These are phyloP conservation scores for Candida chilensis DNA, from an alignment of 805 yeast genomes.

Conservation along the genomic window DNA sequence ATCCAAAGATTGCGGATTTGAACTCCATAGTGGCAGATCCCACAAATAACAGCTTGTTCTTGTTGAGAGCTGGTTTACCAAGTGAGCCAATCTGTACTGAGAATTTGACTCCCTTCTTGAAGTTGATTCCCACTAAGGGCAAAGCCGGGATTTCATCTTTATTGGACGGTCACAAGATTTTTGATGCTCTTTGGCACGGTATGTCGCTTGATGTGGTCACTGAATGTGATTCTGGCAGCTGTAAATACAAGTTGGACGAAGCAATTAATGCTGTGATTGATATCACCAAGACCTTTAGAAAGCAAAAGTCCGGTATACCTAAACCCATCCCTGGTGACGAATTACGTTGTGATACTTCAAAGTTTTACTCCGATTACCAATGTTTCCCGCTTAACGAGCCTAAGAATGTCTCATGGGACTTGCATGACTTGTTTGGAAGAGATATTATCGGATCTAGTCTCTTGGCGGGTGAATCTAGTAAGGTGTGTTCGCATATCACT, in stretches of 20 bases:
- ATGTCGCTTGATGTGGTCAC: slow-evolving; percentile 79
- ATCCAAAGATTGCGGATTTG: slow-evolving; percentile 11
- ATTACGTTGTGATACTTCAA: slow-evolving; percentile 65
- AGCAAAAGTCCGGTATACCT: slow-evolving; percentile 59
- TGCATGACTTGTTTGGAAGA: slow-evolving; percentile 66
- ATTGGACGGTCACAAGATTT: slow-evolving; percentile 83
- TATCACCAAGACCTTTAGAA: slow-evolving; percentile 56
- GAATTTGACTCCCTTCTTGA: slow-evolving; percentile 87
- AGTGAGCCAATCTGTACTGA: slow-evolving; percentile 96
- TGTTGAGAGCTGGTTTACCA: slow-evolving; percentile 81
- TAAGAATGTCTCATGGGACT: slow-evolving; percentile 35
- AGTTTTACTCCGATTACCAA: slow-evolving; percentile 48
- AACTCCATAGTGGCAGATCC: slow-evolving; percentile 13
- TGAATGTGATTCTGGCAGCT: slow-evolving; percentile 28
- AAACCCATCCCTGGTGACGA: slow-evolving; percentile 64
- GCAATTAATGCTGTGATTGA: slow-evolving; percentile 66
- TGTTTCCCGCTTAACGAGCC: slow-evolving; percentile 73
- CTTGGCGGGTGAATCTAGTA: slow-evolving; percentile 33
- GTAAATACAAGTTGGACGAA: slow-evolving; percentile 51
- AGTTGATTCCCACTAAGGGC: slow-evolving; percentile 86
- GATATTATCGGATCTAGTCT: slow-evolving; percentile 55
- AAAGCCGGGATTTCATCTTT: slow-evolving; percentile 80
- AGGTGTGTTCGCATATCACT: slow-evolving; percentile 32
- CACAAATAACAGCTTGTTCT: slow-evolving; percentile 34
- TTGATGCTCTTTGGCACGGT: slow-evolving; percentile 90